Evolutionary conservation across 352 stramenopile species (phyloP), one percentile per base, ranked within the genome.

Genomic region (Globisporangium mamillatum): DNA sequence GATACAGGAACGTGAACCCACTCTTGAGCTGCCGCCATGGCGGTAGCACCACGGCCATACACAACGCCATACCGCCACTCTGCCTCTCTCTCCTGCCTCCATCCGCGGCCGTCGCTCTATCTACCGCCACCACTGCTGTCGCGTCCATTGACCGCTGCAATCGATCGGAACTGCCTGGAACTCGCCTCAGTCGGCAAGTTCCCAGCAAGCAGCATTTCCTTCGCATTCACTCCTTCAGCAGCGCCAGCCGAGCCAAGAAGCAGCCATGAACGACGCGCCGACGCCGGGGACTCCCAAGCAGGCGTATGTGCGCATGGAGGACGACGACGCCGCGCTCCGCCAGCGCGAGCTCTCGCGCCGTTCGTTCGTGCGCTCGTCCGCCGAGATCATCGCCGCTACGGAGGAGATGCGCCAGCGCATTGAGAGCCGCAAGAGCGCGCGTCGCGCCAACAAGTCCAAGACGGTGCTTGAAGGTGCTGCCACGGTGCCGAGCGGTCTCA

Each of bases 381-480:
- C 76, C 32, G 79, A 86, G 64, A 86, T 86, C 70, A 76, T 87
- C 63, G 79, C 75, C 10, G 76, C 75, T 44, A 83, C 77, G 29
- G 79, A 67, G 22, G 79, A 87, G 68, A 87, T 87, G 77, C 79
- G 79, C 27, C 79, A 87, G 58, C 79, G 79, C 60, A 81, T 87
- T 41, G 77, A 87, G 67, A 82, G 75, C 59, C 77, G 77, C 55
- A 81, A 80, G 57, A 44, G 64, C 27, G 72, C 72, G n/a, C 74
- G 74, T 18, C 67, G 69, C 18, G 70, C 76, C 32, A 83, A 77
- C n/a, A 69, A 63, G 29, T 60, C 55, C 55, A 60, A 60, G 55
- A n/a, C 16, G 29, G 29, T 12, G 25, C 38, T 46, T 6, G 38
- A 46, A 46, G 38, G 38, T 7, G 29, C 55, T 16, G 27, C 27